Conservation (phyloP, 192 early-diverging fungal genomes). For the Dispira simplex region DNA sequence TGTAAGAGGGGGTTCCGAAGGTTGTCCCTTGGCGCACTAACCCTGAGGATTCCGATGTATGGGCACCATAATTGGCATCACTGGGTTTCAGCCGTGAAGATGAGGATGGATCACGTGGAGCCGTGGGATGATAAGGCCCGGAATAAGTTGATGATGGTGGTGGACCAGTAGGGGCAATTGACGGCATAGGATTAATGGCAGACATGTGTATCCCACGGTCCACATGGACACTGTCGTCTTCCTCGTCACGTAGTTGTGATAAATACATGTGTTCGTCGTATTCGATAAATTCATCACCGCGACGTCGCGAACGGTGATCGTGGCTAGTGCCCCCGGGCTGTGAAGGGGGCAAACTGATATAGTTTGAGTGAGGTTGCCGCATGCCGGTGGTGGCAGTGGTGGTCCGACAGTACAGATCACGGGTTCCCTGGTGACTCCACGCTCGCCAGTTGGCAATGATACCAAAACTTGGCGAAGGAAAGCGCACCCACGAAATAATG, state of each 20-base stretch:
- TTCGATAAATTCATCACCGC: constrained; percentile 6
- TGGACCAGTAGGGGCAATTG: not conserved
- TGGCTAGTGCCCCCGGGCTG: too few relatives aligned
- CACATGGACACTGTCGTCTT: not conserved
- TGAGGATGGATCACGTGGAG: not conserved
- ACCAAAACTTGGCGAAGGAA: constrained; percentile 24
- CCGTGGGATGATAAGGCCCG: not conserved
- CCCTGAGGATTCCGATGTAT: too few relatives aligned
- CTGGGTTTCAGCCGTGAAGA: not conserved
- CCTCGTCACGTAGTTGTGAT: constrained; percentile 2
- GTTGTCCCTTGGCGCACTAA: not conserved
- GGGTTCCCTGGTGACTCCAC: constrained; percentile 17
- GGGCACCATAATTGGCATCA: not conserved
- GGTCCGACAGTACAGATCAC: constrained; percentile 14
- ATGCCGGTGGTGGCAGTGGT: not conserved
- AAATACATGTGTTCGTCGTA: constrained; percentile 8
- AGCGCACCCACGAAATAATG: constrained; percentile 30
- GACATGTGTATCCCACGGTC: not conserved
- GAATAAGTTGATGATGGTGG: not conserved
- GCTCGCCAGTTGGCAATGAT: constrained; percentile 24
- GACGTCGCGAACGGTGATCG: not conserved
- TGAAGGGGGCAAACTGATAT: not conserved
- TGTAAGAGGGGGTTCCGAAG: not conserved
- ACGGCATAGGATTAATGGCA: too few relatives aligned
- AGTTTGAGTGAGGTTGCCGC: not conserved